Conservation (phyloP, 2,329 filamentous ascomycete species). For the Neoarthrinium moseri region DNA sequence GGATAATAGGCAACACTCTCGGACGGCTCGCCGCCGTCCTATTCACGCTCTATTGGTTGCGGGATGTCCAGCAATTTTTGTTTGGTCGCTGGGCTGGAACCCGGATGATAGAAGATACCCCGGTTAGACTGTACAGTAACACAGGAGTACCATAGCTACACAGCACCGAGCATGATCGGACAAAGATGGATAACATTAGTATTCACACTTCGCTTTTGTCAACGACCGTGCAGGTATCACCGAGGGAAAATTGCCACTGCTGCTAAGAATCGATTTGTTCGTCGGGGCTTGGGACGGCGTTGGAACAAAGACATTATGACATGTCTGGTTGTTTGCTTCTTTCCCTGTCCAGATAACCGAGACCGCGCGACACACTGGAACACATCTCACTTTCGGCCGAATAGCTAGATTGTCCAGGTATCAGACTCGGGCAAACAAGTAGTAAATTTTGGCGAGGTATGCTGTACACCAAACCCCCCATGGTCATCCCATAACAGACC, state of each 20-base stretch:
- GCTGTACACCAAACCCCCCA: too few species aligned
- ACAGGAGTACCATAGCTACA: slow-evolving; percentile 2
- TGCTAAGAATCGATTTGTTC: not conserved
- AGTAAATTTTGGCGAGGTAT: too few species aligned
- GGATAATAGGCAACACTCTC: slow-evolving; percentile 21
- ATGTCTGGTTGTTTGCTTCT: slow-evolving; percentile 7
- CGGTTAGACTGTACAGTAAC: slow-evolving; percentile 34
- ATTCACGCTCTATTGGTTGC: slow-evolving; percentile 20
- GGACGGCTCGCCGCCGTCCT: slow-evolving; percentile 17
- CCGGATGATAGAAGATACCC: slow-evolving; percentile 36
- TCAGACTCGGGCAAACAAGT: too few species aligned
- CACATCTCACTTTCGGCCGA: too few species aligned
- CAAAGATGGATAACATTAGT: slow-evolving; percentile 7
- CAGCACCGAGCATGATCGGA: not conserved
- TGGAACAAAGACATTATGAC: slow-evolving; percentile 8
- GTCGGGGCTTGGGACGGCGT: not conserved
- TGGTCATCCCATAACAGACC: too few species aligned
- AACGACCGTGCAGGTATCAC: too few species aligned
- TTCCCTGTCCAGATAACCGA: not conserved
- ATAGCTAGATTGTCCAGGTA: too few species aligned
- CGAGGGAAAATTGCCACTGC: not conserved
- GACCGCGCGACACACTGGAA: not conserved
- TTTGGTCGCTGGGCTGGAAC: slow-evolving; percentile 31
- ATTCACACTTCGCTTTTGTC: too few species aligned
- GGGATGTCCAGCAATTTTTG: slow-evolving; percentile 26